Evolutionary conservation across 2,329 filamentous ascomycete species (phyloP).

Genomic region (Talaromyces marneffei): DNA sequence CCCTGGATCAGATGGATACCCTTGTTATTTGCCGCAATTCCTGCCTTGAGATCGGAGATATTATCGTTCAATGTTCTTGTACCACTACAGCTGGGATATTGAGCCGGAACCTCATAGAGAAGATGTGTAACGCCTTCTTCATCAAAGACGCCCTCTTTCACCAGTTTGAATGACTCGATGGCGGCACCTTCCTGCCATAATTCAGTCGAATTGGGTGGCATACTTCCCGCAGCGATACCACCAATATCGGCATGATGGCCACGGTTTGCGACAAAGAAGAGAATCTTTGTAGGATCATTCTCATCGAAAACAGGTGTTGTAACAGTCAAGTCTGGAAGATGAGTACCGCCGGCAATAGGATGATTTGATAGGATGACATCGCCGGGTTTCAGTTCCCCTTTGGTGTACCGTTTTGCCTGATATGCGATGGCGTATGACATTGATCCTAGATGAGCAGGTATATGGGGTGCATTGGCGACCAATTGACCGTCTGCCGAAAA

Average conservation of each 20-base stretch:
- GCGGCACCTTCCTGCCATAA: conserved; percentile 46
- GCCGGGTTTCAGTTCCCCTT: conserved; percentile 67
- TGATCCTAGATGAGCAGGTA: conserved; percentile 74
- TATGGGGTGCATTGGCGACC: conserved; percentile 63
- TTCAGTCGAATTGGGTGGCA: conserved; percentile 58
- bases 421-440: conserved; percentile 81
- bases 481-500: conserved; percentile 71
- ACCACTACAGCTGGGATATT: conserved; percentile 69
- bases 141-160: conserved; percentile 70
- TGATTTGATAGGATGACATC: conserved; percentile 82
- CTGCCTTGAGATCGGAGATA: conserved; percentile 78
- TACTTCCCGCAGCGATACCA: conserved; percentile 73
- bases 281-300: conserved; percentile 58
- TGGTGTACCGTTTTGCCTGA: conserved; percentile 69
- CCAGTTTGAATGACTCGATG: conserved; percentile 54
- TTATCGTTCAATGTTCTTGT: conserved; percentile 77
- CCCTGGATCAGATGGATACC: conserved; percentile 71
- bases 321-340: conserved; percentile 76
- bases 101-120: conserved; percentile 66
- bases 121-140: conserved; percentile 68
- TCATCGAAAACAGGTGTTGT: conserved; percentile 71
- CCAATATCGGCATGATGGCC: conserved; percentile 83
- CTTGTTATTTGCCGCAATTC: conserved; percentile 80
- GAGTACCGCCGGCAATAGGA: conserved; percentile 76
- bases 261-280: conserved; percentile 75